Conservation (phyloP, 352 stramenopile genomes). For the Pythium inflatum region DNA sequence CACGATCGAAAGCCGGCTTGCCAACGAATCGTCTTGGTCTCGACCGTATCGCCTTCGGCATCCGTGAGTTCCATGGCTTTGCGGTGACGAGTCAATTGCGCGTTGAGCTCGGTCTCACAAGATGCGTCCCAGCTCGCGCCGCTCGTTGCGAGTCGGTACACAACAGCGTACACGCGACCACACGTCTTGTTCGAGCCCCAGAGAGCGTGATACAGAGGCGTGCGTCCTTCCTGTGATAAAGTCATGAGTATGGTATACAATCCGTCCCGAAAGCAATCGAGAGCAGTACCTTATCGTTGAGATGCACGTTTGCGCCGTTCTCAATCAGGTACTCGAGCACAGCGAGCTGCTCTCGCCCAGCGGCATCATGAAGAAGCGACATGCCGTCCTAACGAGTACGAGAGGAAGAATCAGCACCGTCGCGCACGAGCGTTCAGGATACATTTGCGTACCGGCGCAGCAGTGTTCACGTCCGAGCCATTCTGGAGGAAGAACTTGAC, state of each 20-base stretch:
- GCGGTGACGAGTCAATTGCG: not conserved
- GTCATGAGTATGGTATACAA: not conserved
- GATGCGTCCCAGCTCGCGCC: slow-evolving; percentile 8
- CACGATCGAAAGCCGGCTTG: slow-evolving; percentile 2
- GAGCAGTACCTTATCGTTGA: slow-evolving; percentile 14
- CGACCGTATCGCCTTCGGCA: slow-evolving; percentile 8
- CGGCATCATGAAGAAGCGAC: slow-evolving; percentile 17
- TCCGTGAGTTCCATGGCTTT: not conserved
- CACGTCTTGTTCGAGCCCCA: slow-evolving; percentile 18
- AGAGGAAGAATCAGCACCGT: no score
- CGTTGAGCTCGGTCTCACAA: slow-evolving; percentile 1
- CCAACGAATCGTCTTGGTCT: slow-evolving; percentile 14
- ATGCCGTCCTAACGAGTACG: slow-evolving; percentile 15
- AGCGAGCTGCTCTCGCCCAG: not conserved
- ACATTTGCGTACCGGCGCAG: slow-evolving; percentile 2
- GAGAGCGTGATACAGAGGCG: not conserved
- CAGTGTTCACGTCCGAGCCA: slow-evolving; percentile 12
- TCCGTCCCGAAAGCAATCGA: no score
- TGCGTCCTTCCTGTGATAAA: slow-evolving; percentile 18
- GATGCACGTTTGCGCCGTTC: slow-evolving; percentile 1
- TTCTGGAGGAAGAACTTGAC: slow-evolving; percentile 26
- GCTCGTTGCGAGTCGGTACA: not conserved
- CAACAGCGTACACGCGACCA: slow-evolving; percentile 11
- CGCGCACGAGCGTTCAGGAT: no score
- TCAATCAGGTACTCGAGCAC: slow-evolving; percentile 17